Conservation (phyloP, 768 basidiomycete genomes). For the Russula sp. region DNA sequence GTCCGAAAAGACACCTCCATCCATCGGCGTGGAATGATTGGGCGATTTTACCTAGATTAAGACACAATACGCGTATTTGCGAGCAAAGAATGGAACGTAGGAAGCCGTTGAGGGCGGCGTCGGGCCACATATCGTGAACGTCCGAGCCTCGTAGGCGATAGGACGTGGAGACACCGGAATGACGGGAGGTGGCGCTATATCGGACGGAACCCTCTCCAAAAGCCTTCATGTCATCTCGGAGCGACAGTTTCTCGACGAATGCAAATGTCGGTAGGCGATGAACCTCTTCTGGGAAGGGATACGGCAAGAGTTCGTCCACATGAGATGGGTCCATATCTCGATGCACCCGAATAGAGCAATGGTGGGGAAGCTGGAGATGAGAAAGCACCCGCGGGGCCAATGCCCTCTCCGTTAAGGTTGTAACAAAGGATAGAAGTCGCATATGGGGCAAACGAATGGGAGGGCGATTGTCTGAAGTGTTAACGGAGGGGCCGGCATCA, state of each 20-base stretch:
- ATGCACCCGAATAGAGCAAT: slow-evolving; percentile 26
- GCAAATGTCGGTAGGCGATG: slow-evolving; percentile 15
- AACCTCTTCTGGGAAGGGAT: slow-evolving; percentile 25
- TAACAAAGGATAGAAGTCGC: slow-evolving; percentile 26
- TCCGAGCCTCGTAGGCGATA: slow-evolving; percentile 23
- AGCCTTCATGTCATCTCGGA: slow-evolving; percentile 23
- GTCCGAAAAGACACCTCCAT: slow-evolving; percentile 24
- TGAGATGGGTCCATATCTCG: slow-evolving; percentile 30
- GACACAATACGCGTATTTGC: slow-evolving; percentile 22
- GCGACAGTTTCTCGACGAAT: slow-evolving; percentile 22
- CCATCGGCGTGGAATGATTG: slow-evolving; percentile 20
- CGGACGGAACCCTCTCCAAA: slow-evolving; percentile 27
- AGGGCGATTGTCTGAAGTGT: slow-evolving; percentile 17
- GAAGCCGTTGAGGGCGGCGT: slow-evolving; percentile 24
- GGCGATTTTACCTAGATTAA: slow-evolving; percentile 16
- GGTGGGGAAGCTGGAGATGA: slow-evolving; percentile 24
- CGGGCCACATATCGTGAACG: slow-evolving; percentile 21
- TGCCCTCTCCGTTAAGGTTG: slow-evolving; percentile 23
- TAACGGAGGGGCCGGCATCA: slow-evolving; percentile 29
- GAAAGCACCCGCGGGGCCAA: slow-evolving; percentile 21
- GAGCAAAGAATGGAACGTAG: slow-evolving; percentile 23
- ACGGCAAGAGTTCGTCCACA: slow-evolving; percentile 22
- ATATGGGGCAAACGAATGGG: slow-evolving; percentile 22
- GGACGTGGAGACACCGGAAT: slow-evolving; percentile 27
- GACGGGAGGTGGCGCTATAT: slow-evolving; percentile 26